Evolutionary conservation across 345 rosid species (phyloP).

Genomic region (Pistacia integerrima): DNA sequence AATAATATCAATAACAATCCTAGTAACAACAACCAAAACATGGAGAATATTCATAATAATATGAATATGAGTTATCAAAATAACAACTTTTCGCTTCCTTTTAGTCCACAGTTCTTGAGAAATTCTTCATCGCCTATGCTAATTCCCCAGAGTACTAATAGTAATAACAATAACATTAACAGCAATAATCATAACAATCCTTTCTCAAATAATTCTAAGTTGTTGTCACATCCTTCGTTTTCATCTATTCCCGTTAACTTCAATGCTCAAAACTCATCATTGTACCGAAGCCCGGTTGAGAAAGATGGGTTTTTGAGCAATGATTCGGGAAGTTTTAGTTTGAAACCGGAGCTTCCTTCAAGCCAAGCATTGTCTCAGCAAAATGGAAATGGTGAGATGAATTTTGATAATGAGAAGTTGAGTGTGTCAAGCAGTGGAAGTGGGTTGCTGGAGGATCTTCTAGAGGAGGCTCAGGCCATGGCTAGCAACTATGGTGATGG

Average conservation of each 20-base stretch:
- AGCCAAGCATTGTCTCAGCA: conserved; percentile 47
- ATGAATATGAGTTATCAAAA: background rate
- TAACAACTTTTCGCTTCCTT: conserved; percentile 33
- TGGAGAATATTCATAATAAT: too few species aligned
- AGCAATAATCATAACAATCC: background rate
- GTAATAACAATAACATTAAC: too few species aligned
- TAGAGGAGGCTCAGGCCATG: conserved; percentile 49
- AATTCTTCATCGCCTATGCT: conserved; percentile 28
- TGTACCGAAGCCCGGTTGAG: conserved; percentile 31
- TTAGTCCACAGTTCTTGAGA: conserved; percentile 33
- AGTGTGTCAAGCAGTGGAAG: conserved; percentile 26
- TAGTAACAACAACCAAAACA: background rate
- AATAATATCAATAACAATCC: background rate
- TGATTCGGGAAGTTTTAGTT: conserved; percentile 22
- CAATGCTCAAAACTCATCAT: conserved; percentile 22
- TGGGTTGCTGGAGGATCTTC: conserved; percentile 58
- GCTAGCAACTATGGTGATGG: conserved; percentile 33
- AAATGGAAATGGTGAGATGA: conserved; percentile 18
- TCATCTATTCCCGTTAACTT: conserved; percentile 26
- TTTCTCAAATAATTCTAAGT: background rate
- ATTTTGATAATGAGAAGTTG: conserved; percentile 19
- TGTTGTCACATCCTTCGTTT: conserved; percentile 21
- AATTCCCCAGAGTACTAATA: conserved; percentile 15
- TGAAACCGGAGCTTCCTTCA: conserved; percentile 76
- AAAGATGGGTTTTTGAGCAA: conserved; percentile 27